Conservation (phyloP, 352 stramenopile genomes). For the Thalassiosira hispida region DNA sequence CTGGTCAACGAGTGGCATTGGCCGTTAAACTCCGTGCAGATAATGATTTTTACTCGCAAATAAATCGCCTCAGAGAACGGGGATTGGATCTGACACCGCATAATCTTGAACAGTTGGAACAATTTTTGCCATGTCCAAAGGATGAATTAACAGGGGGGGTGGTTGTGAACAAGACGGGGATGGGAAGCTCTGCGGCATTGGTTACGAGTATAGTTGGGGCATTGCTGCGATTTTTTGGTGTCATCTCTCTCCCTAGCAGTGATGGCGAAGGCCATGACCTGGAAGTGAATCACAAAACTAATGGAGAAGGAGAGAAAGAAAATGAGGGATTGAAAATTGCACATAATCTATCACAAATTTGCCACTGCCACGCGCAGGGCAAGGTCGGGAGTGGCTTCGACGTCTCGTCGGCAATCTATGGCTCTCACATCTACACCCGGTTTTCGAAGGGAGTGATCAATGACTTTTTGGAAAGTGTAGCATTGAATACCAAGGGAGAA, state of each 20-base stretch:
- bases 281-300: not conserved
- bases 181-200: slow-evolving; percentile 94
- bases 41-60: slow-evolving; percentile 98
- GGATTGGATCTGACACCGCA: slow-evolving; percentile 78
- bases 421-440: slow-evolving; percentile 92
- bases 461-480: slow-evolving; percentile 61
- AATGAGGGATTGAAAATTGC: slow-evolving; percentile 77
- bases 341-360: slow-evolving; percentile 94
- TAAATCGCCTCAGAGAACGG: slow-evolving; percentile 85
- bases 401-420: slow-evolving; percentile 92
- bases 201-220: slow-evolving; percentile 93
- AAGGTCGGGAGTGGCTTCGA: slow-evolving; percentile 99
- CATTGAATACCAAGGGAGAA: slow-evolving; percentile 29
- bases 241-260: slow-evolving; percentile 62
- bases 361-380: slow-evolving; percentile 94
- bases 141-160: slow-evolving; percentile 71
- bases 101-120: slow-evolving; percentile 85
- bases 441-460: slow-evolving; percentile 82
- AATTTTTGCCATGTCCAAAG: slow-evolving; percentile 87
- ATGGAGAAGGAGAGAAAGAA: not conserved
- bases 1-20: slow-evolving; percentile 49
- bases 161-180: slow-evolving; percentile 92
- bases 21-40: slow-evolving; percentile 90
- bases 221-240: slow-evolving; percentile 88
- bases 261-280: slow-evolving; percentile 35